phyloP scores from a whole-genome alignment of 78 protist species.

The Dictyostelium discoideum region DNA sequence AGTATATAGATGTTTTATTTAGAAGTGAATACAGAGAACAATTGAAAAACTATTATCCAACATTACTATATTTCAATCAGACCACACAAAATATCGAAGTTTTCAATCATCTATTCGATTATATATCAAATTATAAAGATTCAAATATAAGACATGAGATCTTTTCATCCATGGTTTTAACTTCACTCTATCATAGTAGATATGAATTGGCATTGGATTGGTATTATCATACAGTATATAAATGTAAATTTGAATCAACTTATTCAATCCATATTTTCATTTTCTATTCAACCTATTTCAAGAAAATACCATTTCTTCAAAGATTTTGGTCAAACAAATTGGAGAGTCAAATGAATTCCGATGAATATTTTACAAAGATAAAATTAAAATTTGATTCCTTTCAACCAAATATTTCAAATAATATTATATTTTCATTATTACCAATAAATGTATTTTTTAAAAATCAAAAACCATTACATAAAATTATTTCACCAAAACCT shows the following conservation, averaged over 20 bases:
- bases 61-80: not conserved
- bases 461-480: not conserved
- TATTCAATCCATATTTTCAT: not conserved
- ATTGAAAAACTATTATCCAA: not conserved
- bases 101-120: not conserved
- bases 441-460: not conserved
- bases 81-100: not conserved
- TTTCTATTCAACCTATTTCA: not conserved
- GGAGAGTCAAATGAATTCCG: not conserved
- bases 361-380: not conserved
- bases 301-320: not conserved
- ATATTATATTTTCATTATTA: not conserved
- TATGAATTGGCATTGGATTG: not conserved
- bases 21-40: not conserved
- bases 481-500: too few relatives aligned
- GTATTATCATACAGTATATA: not conserved
- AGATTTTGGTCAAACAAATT: not conserved
- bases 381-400: not conserved
- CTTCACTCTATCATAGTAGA: not conserved
- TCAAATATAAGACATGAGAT: not conserved
- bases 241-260: not conserved
- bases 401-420: not conserved
- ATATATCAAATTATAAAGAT: not conserved
- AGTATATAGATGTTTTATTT: not conserved
- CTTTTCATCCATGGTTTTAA: not conserved